Base-by-base conservation (phyloP, 176 grass and related monocot genomes). In the Musa beccarii region DNA sequence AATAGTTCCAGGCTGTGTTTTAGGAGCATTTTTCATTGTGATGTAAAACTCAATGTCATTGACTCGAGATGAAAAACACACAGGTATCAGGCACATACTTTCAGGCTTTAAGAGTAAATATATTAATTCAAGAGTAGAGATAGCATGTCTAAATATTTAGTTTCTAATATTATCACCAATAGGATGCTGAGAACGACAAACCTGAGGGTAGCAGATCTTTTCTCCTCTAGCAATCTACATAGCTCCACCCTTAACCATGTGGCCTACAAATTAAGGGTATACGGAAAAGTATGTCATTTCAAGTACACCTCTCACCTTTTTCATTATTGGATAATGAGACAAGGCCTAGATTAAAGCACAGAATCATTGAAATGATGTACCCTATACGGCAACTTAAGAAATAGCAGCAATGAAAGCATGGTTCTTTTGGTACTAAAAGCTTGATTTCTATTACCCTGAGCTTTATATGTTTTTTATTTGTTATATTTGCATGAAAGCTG, bases 181-280 rank as follows among this genome's bases (percentile, higher is more conserved):
- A 52, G 25, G 73, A 83, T 20, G 3, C 74, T 34, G 6, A 71
- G 82, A 85, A 59, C 19, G 66, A 84, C 72, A 80, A 72, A 99
- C 96, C 96, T 95, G 11, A 95, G 78, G 78, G 86, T 85, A 83
- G 96, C 96, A 56, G 88, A 91, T 80, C 95, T 83, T 89, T 89
- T 93, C 61, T 99, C 95, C 73, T 92, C 95, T 76, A 94, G 81
- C 75, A 99, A 68, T 84, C 85, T 84, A 74, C 91, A 99, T 59
- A 99, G 68, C 83, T 99, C 95, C 69, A 76, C 90, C 84, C 94
- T 99, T 76, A 94, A 83, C 95, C 95, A 99, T 10, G 82, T 75
- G 53, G 89, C 88, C 95, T 99, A 81, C 72, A 81, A 52, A 82
- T 11, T 16, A 73, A 64, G 9, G 29, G n/a, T 26, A 62, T 9